Base-by-base conservation (phyloP, 2,329 filamentous ascomycete species). In the Hypoxylon sp. region DNA sequence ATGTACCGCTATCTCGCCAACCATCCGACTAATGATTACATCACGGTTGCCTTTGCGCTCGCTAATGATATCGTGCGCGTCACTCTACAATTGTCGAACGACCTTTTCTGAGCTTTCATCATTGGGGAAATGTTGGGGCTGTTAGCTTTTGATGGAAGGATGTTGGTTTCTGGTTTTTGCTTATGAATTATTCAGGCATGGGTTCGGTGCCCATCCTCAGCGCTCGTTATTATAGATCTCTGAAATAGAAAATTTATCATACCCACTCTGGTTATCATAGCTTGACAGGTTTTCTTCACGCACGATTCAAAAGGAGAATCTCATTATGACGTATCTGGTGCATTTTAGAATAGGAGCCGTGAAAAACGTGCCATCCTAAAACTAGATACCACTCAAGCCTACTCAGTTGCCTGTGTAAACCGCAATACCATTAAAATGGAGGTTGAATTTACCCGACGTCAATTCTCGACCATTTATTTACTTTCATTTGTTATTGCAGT, bases 11-110 rank as follows among this genome's bases (percentile, higher is more conserved):
- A n/a, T 42, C n/a, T 42, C 6, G 37, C 37, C 37, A 42, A 42
- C 6, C 14, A 42, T 17, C 37, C 37, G 14, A 17, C 5, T 17
- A n/a, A 42, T 9, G 13, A 42, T 42, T 42, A n/a, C 37, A 42
- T 42, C 37, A 42, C 37, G 37, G 37, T 42, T 42, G 37, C 37
- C n/a, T 42, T 42, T 42, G 14, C 37, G 37, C 37, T 42, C n/a
- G 14, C n/a, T 42, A 42, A 17, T 17, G 37, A 42, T 42, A 42
- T 42, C 37, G 37, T 42, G 37, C 5, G 14, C 37, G 37, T 42
- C 37, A 42, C 37, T 42, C 37, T 42, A 42, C 5, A 2, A 17
- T 42, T 42, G 37, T 42, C 37, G 37, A 39, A 42, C 37, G 4
- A n/a, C 1, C 37, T 42, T 17, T 42, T 42, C 11, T 37, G 33